These are phyloP conservation scores for Babesia microti DNA, from an alignment of 169 alveolate species.

Conservation along the genomic window DNA sequence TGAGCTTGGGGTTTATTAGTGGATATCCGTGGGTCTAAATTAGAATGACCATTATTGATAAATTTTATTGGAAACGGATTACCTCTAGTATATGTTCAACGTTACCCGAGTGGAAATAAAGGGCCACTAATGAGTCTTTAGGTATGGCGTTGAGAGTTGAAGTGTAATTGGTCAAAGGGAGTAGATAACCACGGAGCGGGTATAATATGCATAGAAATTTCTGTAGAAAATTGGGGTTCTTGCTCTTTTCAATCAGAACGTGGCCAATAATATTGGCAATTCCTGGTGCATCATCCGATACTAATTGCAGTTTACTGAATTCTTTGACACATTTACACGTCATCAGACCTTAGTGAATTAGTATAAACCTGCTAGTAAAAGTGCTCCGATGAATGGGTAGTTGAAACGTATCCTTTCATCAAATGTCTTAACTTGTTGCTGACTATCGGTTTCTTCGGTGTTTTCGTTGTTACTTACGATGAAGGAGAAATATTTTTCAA, in stretches of 20 bases:
- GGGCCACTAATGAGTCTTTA: constrained; percentile 36
- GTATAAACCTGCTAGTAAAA: too few species aligned
- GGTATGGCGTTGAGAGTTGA: constrained; percentile 30
- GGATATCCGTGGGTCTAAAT: neutral
- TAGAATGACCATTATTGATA: neutral
- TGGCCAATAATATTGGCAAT: constrained; percentile 35
- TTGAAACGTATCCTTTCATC: too few species aligned
- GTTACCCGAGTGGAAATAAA: constrained; percentile 28
- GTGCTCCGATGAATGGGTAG: too few species aligned
- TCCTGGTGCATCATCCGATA: constrained; percentile 24
- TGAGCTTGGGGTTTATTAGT: constrained; percentile 1
- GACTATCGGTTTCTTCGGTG: too few species aligned
- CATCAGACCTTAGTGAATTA: too few species aligned
- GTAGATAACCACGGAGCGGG: constrained; percentile 5
- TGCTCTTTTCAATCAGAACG: constrained; percentile 31
- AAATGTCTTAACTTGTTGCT: too few species aligned
- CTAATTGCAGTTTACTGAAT: too few species aligned
- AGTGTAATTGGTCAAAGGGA: too few species aligned
- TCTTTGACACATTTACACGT: too few species aligned
- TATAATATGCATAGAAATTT: constrained; percentile 2
- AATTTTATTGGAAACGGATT: neutral
- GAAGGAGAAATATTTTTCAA: too few species aligned
- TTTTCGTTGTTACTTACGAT: too few species aligned
- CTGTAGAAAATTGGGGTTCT: neutral
- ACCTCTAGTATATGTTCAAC: constrained; percentile 15